phyloP scores from a whole-genome alignment of 2,329 filamentous ascomycete species.

The Calcarisporium arbuscula region DNA sequence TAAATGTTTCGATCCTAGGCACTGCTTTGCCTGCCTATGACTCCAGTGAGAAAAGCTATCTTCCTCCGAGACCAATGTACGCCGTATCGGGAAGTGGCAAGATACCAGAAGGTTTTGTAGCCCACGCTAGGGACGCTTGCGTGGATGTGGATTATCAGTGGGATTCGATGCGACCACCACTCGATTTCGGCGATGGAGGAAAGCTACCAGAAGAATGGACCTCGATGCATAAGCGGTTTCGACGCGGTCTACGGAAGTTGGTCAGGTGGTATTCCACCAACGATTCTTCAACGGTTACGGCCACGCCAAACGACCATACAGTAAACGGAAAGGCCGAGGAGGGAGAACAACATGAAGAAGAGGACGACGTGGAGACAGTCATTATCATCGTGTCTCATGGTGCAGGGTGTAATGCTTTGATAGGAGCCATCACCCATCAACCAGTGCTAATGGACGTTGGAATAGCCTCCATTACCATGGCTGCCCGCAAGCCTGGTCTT shows the following conservation, averaged over 20 bases:
- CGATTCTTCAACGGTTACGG: slow-evolving; percentile 35
- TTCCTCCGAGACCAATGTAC: slow-evolving; percentile 73
- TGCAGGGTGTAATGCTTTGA: slow-evolving; percentile 90
- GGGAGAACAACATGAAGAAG: slow-evolving; percentile 31
- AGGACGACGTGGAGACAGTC: slow-evolving; percentile 67
- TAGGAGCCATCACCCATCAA: slow-evolving; percentile 85
- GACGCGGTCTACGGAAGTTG: slow-evolving; percentile 70
- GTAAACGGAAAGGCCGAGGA: too few relatives aligned
- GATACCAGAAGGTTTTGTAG: slow-evolving; percentile 82
- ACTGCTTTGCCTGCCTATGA: slow-evolving; percentile 26
- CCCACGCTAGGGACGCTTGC: slow-evolving; percentile 84
- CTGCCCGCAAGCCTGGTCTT: slow-evolving; percentile 51
- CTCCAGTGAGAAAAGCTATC: slow-evolving; percentile 44
- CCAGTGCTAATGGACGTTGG: slow-evolving; percentile 86
- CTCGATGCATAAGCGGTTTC: slow-evolving; percentile 86
- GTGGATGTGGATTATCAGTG: slow-evolving; percentile 87
- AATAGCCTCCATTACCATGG: slow-evolving; percentile 88
- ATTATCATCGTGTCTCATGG: slow-evolving; percentile 89
- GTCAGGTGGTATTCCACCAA: slow-evolving; percentile 72
- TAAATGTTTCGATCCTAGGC: slow-evolving; percentile 24
- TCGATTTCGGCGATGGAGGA: slow-evolving; percentile 83
- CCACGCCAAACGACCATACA: slow-evolving; percentile 12
- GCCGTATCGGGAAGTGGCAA: slow-evolving; percentile 72
- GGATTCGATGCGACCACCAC: slow-evolving; percentile 78
- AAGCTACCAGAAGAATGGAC: slow-evolving; percentile 92